Evolutionary conservation across 2,329 filamentous ascomycete species (phyloP).

Genomic region (Ophiocordyceps robertsii): DNA sequence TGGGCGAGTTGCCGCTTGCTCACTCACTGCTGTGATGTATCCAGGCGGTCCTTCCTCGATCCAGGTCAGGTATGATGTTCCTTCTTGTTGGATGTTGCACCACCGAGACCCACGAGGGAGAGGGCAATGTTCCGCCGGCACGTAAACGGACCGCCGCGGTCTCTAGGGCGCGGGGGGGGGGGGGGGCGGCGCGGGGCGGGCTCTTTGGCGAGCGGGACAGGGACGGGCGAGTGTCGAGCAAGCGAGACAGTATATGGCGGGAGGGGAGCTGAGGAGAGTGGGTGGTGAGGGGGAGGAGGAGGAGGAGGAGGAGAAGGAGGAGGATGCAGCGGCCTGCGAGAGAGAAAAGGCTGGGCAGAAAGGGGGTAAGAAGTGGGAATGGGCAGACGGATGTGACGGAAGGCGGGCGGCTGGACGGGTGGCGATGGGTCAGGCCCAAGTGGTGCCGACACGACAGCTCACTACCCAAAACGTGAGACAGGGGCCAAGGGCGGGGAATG

Average conservation of each 20-base stretch:
- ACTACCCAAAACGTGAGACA: neutral
- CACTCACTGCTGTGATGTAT: neutral
- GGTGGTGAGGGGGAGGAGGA: too few relatives aligned
- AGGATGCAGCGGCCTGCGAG: neutral
- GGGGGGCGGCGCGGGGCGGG: neutral
- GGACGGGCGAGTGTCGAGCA: neutral
- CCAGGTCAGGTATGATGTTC: neutral
- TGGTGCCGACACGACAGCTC: neutral
- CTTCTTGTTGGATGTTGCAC: too few relatives aligned
- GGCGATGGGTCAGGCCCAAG: neutral
- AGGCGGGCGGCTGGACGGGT: neutral
- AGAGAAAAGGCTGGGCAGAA: neutral
- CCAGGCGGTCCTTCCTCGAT: neutral
- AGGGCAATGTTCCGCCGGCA: neutral
- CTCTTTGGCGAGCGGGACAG: neutral
- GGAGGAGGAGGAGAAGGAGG: neutral
- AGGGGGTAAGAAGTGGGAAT: neutral
- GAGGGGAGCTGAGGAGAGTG: too few relatives aligned
- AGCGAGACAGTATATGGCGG: too few relatives aligned
- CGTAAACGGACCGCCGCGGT: neutral
- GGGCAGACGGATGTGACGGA: neutral
- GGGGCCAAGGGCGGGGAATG: neutral
- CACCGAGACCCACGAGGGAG: too few relatives aligned
- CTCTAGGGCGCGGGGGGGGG: neutral
- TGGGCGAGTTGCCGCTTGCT: neutral